A percentile compares a stretch with the other conserved stretches of the same genome.
Conservation (phyloP, 1,284 basidiomycete species). For the Trichosporon faecale region DNA sequence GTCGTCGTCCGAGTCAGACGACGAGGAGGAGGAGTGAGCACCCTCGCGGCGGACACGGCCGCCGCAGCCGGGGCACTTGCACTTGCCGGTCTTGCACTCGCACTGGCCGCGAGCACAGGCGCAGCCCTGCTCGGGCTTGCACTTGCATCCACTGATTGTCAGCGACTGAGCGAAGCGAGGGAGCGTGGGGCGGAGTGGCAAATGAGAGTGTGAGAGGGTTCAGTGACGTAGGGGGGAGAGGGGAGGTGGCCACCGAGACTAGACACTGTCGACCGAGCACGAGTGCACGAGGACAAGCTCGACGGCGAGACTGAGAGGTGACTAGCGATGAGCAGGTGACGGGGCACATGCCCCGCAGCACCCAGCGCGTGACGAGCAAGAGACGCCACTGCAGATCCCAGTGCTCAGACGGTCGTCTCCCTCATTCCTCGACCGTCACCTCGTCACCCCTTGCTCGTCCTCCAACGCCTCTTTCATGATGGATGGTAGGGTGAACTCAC, state of each 20-base stretch:
- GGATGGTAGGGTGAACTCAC: background rate
- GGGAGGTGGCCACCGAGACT: background rate
- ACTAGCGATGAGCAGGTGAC: too few species aligned
- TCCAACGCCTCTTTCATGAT: background rate
- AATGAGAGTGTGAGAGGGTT: background rate
- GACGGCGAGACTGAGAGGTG: too few species aligned
- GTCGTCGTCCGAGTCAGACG: conserved; percentile 16
- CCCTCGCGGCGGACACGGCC: conserved; percentile 18
- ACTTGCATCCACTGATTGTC: conserved; percentile 23
- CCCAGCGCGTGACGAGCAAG: background rate
- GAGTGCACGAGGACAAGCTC: too few species aligned
- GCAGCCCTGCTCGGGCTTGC: conserved; percentile 18
- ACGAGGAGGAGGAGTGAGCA: conserved; percentile 17
- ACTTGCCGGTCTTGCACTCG: conserved; percentile 25
- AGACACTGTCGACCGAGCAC: too few species aligned
- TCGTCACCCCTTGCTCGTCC: background rate
- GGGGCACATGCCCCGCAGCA: too few species aligned
- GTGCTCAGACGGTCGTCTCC: background rate
- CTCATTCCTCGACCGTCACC: background rate
- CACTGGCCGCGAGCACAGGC: conserved; percentile 19
- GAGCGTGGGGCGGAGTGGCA: background rate
- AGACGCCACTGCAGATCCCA: background rate
- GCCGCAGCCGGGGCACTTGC: conserved; percentile 26
- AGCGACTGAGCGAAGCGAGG: background rate
- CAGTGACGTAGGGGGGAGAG: background rate